Evolutionary conservation across 768 basidiomycete genomes (phyloP).

Genomic region (Boletales sp.): DNA sequence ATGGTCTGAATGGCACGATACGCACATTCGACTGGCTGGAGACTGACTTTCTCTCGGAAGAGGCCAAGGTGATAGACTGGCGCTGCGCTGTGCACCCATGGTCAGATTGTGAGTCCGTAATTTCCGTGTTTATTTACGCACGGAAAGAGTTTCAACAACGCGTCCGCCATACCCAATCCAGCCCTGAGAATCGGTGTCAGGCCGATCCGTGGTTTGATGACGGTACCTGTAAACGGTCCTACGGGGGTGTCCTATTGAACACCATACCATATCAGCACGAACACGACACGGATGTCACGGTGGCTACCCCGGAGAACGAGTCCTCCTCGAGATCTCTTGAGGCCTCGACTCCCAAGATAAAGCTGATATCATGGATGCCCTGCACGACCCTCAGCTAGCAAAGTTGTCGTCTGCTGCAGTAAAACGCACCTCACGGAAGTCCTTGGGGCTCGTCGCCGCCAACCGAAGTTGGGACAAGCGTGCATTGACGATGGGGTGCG

Average conservation of each 20-base stretch:
- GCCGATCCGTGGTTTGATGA: conserved; percentile 74
- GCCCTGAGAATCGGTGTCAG: conserved; percentile 91
- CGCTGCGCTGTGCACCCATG: conserved; percentile 48
- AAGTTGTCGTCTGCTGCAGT: neutral
- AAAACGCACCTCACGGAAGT: conserved; percentile 70
- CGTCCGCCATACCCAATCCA: conserved; percentile 91
- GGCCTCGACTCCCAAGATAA: conserved; percentile 83
- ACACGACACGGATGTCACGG: neutral
- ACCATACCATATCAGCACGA: conserved; percentile 1
- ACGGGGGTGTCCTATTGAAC: conserved; percentile 68
- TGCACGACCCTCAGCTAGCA: conserved; percentile 26
- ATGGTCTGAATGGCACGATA: neutral
- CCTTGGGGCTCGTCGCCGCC: conserved; percentile 57
- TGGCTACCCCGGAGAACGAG: conserved; percentile 58
- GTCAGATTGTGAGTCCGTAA: conserved; percentile 1
- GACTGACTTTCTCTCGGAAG: conserved; percentile 79
- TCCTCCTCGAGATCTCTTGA: conserved; percentile 62
- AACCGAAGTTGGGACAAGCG: conserved; percentile 69
- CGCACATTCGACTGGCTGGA: conserved; percentile 90
- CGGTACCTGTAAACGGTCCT: conserved; percentile 70
- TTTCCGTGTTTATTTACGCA: conserved; percentile 35
- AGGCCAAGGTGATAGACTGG: conserved; percentile 90
- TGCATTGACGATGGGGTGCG: conserved; percentile 72
- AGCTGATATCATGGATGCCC: conserved; percentile 73
- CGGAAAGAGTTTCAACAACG: conserved; percentile 82